These are phyloP conservation scores for Pseudopyricularia javanii DNA, from an alignment of 2,329 filamentous ascomycete genomes.

Conservation along the genomic window DNA sequence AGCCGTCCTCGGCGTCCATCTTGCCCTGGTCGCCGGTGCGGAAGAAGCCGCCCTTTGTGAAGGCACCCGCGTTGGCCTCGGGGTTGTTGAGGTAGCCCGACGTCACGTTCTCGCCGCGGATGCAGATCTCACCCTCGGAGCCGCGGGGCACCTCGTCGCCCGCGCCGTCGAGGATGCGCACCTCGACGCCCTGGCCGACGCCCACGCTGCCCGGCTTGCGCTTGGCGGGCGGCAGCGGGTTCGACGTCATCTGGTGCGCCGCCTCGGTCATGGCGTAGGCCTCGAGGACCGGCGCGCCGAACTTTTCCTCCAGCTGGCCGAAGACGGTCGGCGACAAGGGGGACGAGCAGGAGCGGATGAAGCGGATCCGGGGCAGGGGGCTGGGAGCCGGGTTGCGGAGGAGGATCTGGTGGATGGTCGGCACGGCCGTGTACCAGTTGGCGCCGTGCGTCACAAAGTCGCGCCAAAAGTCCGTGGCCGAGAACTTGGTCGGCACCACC, in stretches of 20 bases:
- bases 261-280: slow-evolving; percentile 92
- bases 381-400: slow-evolving; percentile 59
- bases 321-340: slow-evolving; percentile 74
- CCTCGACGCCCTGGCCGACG: slow-evolving; percentile 69
- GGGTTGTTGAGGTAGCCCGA: slow-evolving; percentile 77
- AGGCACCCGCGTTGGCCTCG: slow-evolving; percentile 61
- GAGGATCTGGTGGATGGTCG: slow-evolving; percentile 83
- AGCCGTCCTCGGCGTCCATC: slow-evolving; percentile 60
- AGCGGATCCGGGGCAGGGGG: slow-evolving; percentile 62
- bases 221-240: slow-evolving; percentile 56
- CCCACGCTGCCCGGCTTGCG: slow-evolving; percentile 75
- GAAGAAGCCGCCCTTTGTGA: slow-evolving; percentile 69
- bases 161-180: slow-evolving; percentile 61
- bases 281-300: slow-evolving; percentile 72
- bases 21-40: slow-evolving; percentile 80
- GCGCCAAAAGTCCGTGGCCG: slow-evolving; percentile 69
- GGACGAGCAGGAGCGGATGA: slow-evolving; percentile 79
- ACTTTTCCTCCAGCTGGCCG: slow-evolving; percentile 62
- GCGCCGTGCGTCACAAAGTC: slow-evolving; percentile 64
- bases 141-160: slow-evolving; percentile 59
- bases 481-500: slow-evolving; percentile 69
- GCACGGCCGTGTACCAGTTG: slow-evolving; percentile 91
- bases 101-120: slow-evolving; percentile 72
- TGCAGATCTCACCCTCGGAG: slow-evolving; percentile 69
- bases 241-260: slow-evolving; percentile 74